Evolutionary conservation across 768 basidiomycete species (phyloP), one percentile per base, ranked within the genome.

Genomic region (Lentinula lateritia): DNA sequence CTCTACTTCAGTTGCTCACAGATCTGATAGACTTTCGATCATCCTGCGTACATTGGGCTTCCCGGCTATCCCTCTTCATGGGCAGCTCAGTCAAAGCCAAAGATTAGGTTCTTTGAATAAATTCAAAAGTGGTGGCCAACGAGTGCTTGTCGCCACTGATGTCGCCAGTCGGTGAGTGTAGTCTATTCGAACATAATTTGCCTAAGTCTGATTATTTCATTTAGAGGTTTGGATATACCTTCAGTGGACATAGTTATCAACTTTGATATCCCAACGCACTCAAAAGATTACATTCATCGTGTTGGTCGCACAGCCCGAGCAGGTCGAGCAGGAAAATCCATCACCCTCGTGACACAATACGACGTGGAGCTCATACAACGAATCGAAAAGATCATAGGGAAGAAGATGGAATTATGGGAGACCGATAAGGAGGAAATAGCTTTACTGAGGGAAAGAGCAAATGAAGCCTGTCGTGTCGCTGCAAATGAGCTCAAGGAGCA

Each of bases 221-320:
- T 5, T 66, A 92, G 94, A 66, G 96, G 96, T 69, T 80, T 99
- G 48, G 96, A 99, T 74, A 95, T 99, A 62, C 95, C 95, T 10
- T 85, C 89, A 32, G 97, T 99, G 42, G 97, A 99, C 70, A 78
- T 95, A 39, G 95, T 99, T 61, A 92, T 99, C 74, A 99, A 99
- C 75, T 99, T 93, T 72, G 95, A 97, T 73, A 90, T 98, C 64
- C 97, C 97, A 1, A 93, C 93, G 0, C 93, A 98, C 72, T 98
- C 95, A 15, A 98, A 99, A 78, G 97, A 98, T 73, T 99, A 99
- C 74, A 97, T 99, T 54, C 97, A 99, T 71, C 87, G 97, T 48
- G 97, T 99, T 9, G 97, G 97, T 42, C 86, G 97, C 61, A 99
- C 97, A 36, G 97, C 97, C 6, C 90, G 97, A 70, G 97, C 97